A percentile compares a stretch with the other conserved stretches of the same genome.
Evolutionary conservation across 306 rosid genomes (phyloP).

Genomic region (Delonix regia): DNA sequence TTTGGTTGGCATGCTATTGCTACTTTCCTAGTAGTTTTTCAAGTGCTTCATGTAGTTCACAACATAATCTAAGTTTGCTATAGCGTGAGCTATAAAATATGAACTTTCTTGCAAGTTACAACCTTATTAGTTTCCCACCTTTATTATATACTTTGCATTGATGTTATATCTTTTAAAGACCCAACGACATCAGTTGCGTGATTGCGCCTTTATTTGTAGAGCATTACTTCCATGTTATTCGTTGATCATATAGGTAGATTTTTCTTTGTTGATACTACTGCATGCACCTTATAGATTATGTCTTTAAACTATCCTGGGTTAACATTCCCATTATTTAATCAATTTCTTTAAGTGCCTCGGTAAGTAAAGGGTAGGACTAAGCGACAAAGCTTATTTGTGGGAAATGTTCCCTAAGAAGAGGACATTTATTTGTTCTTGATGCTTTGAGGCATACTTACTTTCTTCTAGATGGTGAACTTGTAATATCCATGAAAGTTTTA

Average conservation of each 20-base stretch:
- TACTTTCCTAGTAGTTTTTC: not conserved
- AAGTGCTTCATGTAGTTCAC: not conserved
- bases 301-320: not conserved
- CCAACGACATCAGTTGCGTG: slow-evolving; percentile 3
- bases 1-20: not conserved
- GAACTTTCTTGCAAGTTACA: not conserved
- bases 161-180: not conserved
- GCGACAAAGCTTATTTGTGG: slow-evolving; percentile 75
- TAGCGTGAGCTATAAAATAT: not conserved
- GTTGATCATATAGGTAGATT: not conserved
- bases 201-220: slow-evolving; percentile 15
- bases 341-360: slow-evolving; percentile 73
- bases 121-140: not conserved
- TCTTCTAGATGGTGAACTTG: slow-evolving; percentile 83
- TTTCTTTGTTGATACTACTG: not conserved
- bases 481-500: too few species aligned
- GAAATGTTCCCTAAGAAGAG: slow-evolving; percentile 71
- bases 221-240: not conserved
- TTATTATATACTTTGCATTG: too few species aligned
- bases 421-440: slow-evolving; percentile 78
- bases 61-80: not conserved
- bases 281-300: not conserved
- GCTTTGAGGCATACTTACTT: slow-evolving; percentile 89
- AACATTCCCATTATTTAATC: slow-evolving; percentile 30
- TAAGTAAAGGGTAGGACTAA: slow-evolving; percentile 90